Conservation (phyloP, 441 rosid genomes). For the Gossypium trilobum region DNA sequence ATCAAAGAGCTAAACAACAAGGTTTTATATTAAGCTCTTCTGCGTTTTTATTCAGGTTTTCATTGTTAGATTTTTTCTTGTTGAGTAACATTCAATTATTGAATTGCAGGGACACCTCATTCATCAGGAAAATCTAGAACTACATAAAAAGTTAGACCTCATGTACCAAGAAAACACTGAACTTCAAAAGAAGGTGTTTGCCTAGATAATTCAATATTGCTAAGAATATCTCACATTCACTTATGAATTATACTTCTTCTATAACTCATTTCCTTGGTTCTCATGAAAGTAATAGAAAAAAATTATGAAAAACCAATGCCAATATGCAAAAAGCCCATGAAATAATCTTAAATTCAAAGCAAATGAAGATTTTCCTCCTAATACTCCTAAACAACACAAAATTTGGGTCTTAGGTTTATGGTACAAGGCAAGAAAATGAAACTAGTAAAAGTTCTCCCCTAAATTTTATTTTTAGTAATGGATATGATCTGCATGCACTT, state of each 20-base stretch:
- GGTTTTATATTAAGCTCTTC: constrained; percentile 33
- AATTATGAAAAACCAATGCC: neutral
- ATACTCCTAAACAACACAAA: constrained; percentile 6
- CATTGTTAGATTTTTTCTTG: neutral
- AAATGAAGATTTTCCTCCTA: neutral
- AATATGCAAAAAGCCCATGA: neutral
- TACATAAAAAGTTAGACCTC: constrained; percentile 45
- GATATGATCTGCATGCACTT: constrained; percentile 31
- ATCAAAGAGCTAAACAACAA: constrained; percentile 60
- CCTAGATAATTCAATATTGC: neutral
- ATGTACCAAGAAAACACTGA: constrained; percentile 48
- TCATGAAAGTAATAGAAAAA: neutral
- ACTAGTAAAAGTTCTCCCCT: constrained; percentile 27
- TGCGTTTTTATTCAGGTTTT: neutral
- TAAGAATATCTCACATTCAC: neutral
- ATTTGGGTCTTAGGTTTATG: constrained; percentile 34
- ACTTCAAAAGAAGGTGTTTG: constrained; percentile 57
- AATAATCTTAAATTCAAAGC: neutral
- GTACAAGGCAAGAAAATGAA: constrained; percentile 27
- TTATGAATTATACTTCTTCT: neutral
- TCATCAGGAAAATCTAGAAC: constrained; percentile 57
- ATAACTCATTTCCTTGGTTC: neutral
- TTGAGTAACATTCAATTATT: constrained; percentile 13
- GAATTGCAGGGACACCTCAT: constrained; percentile 43
- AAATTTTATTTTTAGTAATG: constrained; percentile 25